Conservation (phyloP, 441 rosid genomes). For the Erysimum cheiri region DNA sequence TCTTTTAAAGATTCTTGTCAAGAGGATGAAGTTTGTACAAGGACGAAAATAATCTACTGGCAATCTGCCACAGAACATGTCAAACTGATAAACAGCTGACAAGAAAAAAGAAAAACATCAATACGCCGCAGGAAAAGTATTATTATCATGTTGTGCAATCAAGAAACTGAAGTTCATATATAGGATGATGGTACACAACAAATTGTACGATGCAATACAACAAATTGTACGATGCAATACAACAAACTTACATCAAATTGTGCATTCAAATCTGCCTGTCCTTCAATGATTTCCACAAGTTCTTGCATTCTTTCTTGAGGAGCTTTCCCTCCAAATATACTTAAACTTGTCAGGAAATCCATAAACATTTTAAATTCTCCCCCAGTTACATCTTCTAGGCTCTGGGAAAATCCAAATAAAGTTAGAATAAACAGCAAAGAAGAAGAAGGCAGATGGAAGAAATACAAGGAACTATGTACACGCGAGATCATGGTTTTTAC, state of each 20-base stretch:
- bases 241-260: slow-evolving; percentile 73
- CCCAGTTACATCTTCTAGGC: slow-evolving; percentile 94
- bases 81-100: slow-evolving; percentile 8
- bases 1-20: not conserved
- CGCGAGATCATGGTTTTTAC: slow-evolving; percentile 46
- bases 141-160: slow-evolving; percentile 1
- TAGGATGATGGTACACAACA: slow-evolving; percentile 21
- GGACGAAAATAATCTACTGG: slow-evolving; percentile 9
- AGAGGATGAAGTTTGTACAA: not conserved
- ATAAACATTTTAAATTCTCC: slow-evolving; percentile 97
- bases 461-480: slow-evolving; percentile 5
- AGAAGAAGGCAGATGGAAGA: slow-evolving; percentile 5
- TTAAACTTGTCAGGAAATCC: slow-evolving; percentile 91
- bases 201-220: slow-evolving; percentile 11
- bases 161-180: slow-evolving; percentile 17
- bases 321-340: slow-evolving; percentile 93
- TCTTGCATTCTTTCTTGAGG: slow-evolving; percentile 93
- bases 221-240: slow-evolving; percentile 9
- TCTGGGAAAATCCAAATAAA: slow-evolving; percentile 54
- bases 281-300: slow-evolving; percentile 86
- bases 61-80: slow-evolving; percentile 19
- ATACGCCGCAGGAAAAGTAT: not conserved
- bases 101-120: not conserved
- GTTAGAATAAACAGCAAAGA: slow-evolving; percentile 23
- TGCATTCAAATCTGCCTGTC: slow-evolving; percentile 94